phyloP scores from a whole-genome alignment of 352 stramenopile species.

The Pythium insidiosum region DNA sequence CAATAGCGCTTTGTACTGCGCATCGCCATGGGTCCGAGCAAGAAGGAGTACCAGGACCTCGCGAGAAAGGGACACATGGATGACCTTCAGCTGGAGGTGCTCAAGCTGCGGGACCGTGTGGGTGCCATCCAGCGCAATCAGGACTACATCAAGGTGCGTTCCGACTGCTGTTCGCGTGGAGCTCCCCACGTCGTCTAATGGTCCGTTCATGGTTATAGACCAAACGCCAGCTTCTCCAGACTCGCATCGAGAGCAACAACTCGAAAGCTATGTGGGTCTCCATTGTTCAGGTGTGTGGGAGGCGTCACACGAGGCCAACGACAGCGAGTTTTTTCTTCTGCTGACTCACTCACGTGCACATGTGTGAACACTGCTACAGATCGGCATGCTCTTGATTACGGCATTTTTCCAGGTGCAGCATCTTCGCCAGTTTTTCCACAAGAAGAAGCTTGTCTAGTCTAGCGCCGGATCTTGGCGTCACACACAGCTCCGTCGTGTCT shows the following conservation, averaged over 20 bases:
- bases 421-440: slow-evolving; percentile 74
- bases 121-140: slow-evolving; percentile 72
- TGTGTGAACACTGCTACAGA: slow-evolving; percentile 35
- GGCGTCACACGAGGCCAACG: too few relatives aligned
- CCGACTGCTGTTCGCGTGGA: too few relatives aligned
- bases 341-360: neutral
- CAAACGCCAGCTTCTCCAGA: slow-evolving; percentile 65
- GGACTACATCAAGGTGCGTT: slow-evolving; percentile 72
- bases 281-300: slow-evolving; percentile 48
- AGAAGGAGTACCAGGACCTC: slow-evolving; percentile 73
- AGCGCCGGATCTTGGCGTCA: neutral
- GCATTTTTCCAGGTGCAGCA: slow-evolving; percentile 76
- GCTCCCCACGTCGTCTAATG: too few relatives aligned
- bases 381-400: slow-evolving; percentile 52
- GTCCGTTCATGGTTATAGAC: slow-evolving; percentile 18
- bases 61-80: slow-evolving; percentile 82
- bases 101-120: slow-evolving; percentile 78
- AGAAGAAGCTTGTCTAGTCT: slow-evolving; percentile 81
- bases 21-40: slow-evolving; percentile 60
- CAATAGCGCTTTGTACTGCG: slow-evolving; percentile 57
- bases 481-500: too few relatives aligned
- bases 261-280: slow-evolving; percentile 73
- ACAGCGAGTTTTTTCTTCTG: too few relatives aligned
- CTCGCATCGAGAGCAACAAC: slow-evolving; percentile 74
- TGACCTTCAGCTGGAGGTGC: slow-evolving; percentile 67